Base-by-base conservation (phyloP, 768 basidiomycete species). In the Calocybe cyanea region DNA sequence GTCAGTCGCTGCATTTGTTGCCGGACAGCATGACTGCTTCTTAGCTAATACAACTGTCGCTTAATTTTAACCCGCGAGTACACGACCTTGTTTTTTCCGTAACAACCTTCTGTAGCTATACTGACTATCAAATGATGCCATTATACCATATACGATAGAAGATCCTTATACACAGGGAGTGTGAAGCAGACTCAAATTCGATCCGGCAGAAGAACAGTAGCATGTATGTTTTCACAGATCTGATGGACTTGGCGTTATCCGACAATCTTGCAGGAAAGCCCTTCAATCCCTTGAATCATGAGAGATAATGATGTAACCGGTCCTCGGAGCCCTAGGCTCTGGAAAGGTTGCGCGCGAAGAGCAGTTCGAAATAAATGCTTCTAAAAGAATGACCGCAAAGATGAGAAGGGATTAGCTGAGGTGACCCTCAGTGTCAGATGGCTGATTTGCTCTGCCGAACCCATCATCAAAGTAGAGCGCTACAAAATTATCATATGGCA, bases 41-140 rank as follows among this genome's bases (percentile, higher is more conserved):
- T n/a, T n/a, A n/a, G n/a, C n/a, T n/a, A n/a, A n/a, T n/a, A n/a
- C n/a, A n/a, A n/a, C n/a, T n/a, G n/a, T n/a, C n/a, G n/a, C n/a
- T 38, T 38, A 21, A 38, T 38, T 7, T 13, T 38, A 38, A 14
- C 10, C 20, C 20, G 37, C 37, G 19, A 38, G 37, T n/a, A n/a
- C n/a, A n/a, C n/a, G n/a, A n/a, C n/a, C n/a, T n/a, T n/a, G n/a
- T n/a, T 28, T 28, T 11, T 11, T 28, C 25, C 25, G 25, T 28
- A 11, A 28, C 25, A 28, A 28, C 25, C 25, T 28, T 28, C 6
- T 28, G 25, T 14, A 9, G 38, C 24, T 28, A 11, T 14, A 18
- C 31, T 42, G 31, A 33, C 32, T 30, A 42, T 42, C 19, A 42
- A 34, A 34, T 42, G 41, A 42, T 42, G 20, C 41, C 31, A 19